Percentiles rank a stretch among this genome's conserved stretches.
These are phyloP conservation scores for Pisolithus marmoratus DNA, from an alignment of 768 basidiomycete genomes.

Conservation along the genomic window DNA sequence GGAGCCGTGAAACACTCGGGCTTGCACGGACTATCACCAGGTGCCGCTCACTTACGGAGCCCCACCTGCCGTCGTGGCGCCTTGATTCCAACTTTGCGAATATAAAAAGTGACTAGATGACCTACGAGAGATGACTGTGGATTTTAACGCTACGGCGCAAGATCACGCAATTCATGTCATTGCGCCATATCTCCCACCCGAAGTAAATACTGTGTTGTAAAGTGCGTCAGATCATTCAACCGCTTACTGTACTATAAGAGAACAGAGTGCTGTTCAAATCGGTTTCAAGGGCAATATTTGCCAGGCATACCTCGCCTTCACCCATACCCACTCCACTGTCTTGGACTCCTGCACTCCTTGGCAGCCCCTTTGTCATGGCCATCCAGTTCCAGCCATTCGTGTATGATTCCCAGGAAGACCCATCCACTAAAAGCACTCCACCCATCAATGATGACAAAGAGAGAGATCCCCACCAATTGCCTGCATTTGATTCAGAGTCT, in stretches of 20 bases:
- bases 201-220: background rate
- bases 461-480: slow-evolving; percentile 51
- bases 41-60: too few species aligned
- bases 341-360: background rate
- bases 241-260: too few species aligned
- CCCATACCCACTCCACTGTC: background rate
- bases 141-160: slow-evolving; percentile 16
- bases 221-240: too few species aligned
- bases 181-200: slow-evolving; percentile 10
- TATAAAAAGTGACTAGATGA: too few species aligned
- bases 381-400: background rate
- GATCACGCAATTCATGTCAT: slow-evolving; percentile 28
- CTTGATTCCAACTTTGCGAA: too few species aligned
- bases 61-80: too few species aligned
- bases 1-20: too few species aligned
- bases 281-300: too few species aligned
- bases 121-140: too few species aligned
- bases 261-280: too few species aligned
- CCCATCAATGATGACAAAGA: slow-evolving; percentile 4
- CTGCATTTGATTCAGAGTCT: slow-evolving; percentile 40
- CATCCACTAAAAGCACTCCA: background rate
- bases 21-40: too few species aligned
- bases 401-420: background rate
- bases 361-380: background rate
- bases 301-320: background rate